Evolutionary conservation across 176 grass and related monocot genomes (phyloP), one percentile per base, ranked within the genome.

Genomic region (Carex cristatella): DNA sequence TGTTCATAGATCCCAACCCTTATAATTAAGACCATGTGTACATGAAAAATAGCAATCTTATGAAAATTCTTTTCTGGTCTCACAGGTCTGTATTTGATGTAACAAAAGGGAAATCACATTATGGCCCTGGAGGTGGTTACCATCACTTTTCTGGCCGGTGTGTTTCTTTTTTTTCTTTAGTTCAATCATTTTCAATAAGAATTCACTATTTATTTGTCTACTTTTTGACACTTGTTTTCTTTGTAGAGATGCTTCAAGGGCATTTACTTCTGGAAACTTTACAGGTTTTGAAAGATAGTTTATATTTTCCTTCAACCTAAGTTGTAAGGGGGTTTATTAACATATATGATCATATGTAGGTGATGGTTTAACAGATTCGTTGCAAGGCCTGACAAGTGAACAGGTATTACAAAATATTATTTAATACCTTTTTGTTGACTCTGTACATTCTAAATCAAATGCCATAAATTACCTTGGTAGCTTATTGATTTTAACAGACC

Each of bases 231-330:
- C 81, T 44, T 46, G 4, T 86, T 89, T 40, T 60, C 4, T 61
- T 76, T 72, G 57, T 89, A 98, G 96, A 87, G 96, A 98, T 79
- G 96, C 96, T 79, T 95, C 96, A 65, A 87, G 91, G 32, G 93
- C 96, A 65, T 98, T 94, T 71, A 89, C 95, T 86, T 98, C 93
- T 46, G 96, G 96, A 88, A 98, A 98, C 66, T 98, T 98, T 89
- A 90, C 96, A 89, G 93, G 96, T 94, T 94, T 35, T 58, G 87
- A 83, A 44, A 37, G 16, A 16, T 83, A 27, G 7, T 81, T 42
- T 81, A 28, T 55, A 76, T 55, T n/a, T 54, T 48, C 55, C 61
- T 58, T 82, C 11, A 78, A 48, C 10, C 8, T 31, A 46, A 64
- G n/a, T 75, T 15, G 28, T 68, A 19, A 62, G 49, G 3, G 15